Evolutionary conservation across 108 stramenopile species (phyloP), one percentile per base, ranked within the genome.

Genomic region (Cyclotella sp.): DNA sequence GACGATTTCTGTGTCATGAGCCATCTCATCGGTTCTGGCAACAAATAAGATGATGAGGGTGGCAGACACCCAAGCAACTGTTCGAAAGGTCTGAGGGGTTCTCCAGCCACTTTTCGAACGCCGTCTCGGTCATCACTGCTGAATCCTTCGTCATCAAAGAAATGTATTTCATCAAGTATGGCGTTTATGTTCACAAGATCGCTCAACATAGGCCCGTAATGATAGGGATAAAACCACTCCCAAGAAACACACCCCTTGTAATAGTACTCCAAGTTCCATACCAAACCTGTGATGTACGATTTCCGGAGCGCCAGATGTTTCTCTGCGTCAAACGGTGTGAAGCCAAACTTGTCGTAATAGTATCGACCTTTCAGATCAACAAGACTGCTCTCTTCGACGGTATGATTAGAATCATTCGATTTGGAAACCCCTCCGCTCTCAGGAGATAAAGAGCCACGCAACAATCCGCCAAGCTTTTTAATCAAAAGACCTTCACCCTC

Each of bases 161-260:
- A 84, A 18, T 75, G 69, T 12, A 95, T 72, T 12, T 92, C 92
- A 16, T 85, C 62, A 52, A 94, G 80, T 19, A 89, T 72, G 10
- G 86, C 68, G 30, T 93, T 88, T 15, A 95, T 60, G 60, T 88
- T 72, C 22, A 91, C 90, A 59, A 99, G 86, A 86, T 99, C 99
- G 66, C 95, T 95, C 78, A 98, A 72, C 97, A 98, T 86, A 72
- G 99, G 84, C 57, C 97, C 97, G 69, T 99, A 99, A 39, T 97
- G 92, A 81, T 98, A 97, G 0, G 99, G 99, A 85, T 95, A 99
- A 84, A 89, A 99, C 98, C 98, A 99, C 46, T 96, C 94, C 99
- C 99, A 99, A 21, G 92, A 94, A 42, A 79, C 85, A 63, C 93
- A 94, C 27, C 98, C 98, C 73, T 93, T 82, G 79, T 98, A 98